phyloP scores from a whole-genome alignment of 768 basidiomycete genomes.

The Chiua virens region DNA sequence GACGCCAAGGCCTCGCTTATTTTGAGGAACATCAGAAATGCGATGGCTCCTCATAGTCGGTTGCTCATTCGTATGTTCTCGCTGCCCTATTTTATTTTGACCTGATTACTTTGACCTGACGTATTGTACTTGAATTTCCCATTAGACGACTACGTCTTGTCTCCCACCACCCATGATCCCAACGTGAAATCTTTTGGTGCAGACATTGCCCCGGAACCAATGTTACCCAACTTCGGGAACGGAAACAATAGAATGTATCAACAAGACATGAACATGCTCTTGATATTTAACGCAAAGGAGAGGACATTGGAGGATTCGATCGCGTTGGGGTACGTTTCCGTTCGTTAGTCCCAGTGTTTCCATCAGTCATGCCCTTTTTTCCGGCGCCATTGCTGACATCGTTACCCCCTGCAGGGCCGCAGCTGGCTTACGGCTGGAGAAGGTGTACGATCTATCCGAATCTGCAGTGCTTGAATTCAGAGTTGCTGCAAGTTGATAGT shows the following conservation, averaged over 20 bases:
- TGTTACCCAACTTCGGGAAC: conserved; percentile 34
- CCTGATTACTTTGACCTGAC: too few relatives aligned
- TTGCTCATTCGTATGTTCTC: conserved; percentile 30
- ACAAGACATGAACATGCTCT: conserved; percentile 32
- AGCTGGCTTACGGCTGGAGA: too few relatives aligned
- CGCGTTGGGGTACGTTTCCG: too few relatives aligned
- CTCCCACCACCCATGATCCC: too few relatives aligned
- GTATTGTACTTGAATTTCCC: background rate
- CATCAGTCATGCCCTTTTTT: too few relatives aligned
- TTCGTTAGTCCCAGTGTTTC: too few relatives aligned
- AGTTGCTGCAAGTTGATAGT: conserved; percentile 6
- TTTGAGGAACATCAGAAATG: conserved; percentile 23
- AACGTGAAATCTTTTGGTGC: background rate
- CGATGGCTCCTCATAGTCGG: conserved; percentile 21
- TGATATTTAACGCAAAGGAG: conserved; percentile 33
- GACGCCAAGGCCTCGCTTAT: conserved; percentile 22
- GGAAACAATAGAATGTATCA: conserved; percentile 30
- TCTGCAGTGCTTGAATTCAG: too few relatives aligned
- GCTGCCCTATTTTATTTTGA: background rate
- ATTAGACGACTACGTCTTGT: too few relatives aligned
- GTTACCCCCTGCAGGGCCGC: too few relatives aligned
- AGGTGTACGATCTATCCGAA: too few relatives aligned
- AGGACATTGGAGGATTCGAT: conserved; percentile 27
- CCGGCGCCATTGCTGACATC: too few relatives aligned
- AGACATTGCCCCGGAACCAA: conserved; percentile 27